Evolutionary conservation across 2,329 filamentous ascomycete genomes (phyloP).

Genomic region (Talaromyces pinophilus): DNA sequence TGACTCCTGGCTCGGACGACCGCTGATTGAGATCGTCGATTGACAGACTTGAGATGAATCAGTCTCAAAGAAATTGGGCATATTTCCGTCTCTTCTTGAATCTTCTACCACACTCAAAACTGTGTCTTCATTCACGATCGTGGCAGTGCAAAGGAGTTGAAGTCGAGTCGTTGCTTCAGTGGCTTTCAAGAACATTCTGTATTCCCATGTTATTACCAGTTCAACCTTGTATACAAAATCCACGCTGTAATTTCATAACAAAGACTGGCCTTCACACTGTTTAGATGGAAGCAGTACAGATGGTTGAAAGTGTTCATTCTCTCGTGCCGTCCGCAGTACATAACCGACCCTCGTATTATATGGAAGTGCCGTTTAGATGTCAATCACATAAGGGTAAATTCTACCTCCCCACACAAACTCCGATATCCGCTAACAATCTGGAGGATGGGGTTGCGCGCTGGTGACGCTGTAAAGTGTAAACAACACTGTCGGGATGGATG

Average conservation of each 20-base stretch:
- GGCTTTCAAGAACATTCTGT: background rate
- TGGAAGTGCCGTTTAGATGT: no score
- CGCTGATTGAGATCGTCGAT: background rate
- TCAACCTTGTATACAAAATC: background rate
- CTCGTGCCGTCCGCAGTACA: background rate
- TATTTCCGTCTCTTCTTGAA: background rate
- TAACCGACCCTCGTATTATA: no score
- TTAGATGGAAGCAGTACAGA: background rate
- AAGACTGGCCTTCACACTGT: background rate
- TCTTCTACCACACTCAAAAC: background rate
- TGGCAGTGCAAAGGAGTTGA: background rate
- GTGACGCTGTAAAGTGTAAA: background rate
- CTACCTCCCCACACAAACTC: background rate
- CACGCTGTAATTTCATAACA: background rate
- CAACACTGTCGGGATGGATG: background rate
- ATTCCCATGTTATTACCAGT: background rate
- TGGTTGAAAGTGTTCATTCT: background rate
- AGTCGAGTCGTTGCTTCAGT: background rate
- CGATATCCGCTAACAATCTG: background rate
- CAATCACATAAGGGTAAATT: background rate
- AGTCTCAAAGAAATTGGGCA: background rate
- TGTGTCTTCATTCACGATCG: background rate
- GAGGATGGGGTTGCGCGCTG: background rate
- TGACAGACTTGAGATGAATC: background rate
- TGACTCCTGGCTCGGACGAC: background rate